A percentile compares a stretch with the other conserved stretches of the same genome.
Evolutionary conservation across 352 stramenopile species (phyloP).

Genomic region (Globisporangium okanoganense): DNA sequence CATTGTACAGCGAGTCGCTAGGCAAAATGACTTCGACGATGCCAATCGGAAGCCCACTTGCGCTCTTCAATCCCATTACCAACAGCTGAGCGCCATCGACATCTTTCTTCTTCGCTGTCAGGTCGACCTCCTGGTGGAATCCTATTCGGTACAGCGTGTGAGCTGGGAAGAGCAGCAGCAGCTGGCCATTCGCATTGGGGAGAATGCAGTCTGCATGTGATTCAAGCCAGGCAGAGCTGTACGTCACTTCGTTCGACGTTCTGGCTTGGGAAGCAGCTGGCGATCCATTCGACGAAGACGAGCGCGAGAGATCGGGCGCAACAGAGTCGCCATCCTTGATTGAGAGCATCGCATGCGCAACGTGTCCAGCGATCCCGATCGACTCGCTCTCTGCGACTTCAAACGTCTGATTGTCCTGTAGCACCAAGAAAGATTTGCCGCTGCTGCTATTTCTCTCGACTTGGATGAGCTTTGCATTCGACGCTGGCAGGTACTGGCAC

Average conservation of each 20-base stretch:
- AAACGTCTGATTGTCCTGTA: conserved; percentile 7
- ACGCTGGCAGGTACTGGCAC: conserved; percentile 34
- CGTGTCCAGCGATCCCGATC: conserved; percentile 13
- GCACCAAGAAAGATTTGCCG: conserved; percentile 7
- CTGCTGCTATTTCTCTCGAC: conserved; percentile 17
- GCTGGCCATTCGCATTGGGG: conserved; percentile 14
- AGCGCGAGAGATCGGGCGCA: conserved; percentile 1
- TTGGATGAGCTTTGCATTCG: conserved; percentile 23
- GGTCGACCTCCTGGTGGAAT: conserved; percentile 12
- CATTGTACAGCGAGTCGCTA: background rate
- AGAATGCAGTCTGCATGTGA: conserved; percentile 3
- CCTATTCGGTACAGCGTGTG: conserved; percentile 4
- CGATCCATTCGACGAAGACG: conserved; percentile 2
- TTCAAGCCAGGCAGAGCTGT: conserved; percentile 2
- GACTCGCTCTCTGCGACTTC: background rate
- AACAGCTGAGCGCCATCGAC: conserved; percentile 9
- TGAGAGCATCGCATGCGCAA: conserved; percentile 3
- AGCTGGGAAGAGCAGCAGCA: conserved; percentile 15
- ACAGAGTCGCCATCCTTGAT: background rate
- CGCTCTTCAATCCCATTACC: conserved; percentile 15
- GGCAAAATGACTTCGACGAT: conserved; percentile 18
- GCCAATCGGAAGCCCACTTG: conserved; percentile 4
- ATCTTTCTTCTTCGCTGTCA: conserved; percentile 2
- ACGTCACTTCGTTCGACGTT: background rate
- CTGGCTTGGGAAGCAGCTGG: background rate